Evolutionary conservation across 2,329 filamentous ascomycete species (phyloP), one percentile per base, ranked within the genome.

Genomic region (Ophiostoma sp.): DNA sequence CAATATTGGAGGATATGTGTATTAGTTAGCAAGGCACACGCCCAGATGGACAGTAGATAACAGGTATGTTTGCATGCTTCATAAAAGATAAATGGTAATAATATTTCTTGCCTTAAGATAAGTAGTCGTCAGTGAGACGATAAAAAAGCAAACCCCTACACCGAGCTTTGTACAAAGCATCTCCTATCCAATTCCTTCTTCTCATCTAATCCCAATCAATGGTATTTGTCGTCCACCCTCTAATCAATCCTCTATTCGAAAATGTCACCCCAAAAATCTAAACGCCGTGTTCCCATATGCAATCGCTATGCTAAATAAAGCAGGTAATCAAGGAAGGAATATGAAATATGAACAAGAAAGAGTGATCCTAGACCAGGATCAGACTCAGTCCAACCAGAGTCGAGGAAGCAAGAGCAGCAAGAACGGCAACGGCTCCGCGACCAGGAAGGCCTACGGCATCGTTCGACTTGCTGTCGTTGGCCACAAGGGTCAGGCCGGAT

Each of bases 271-370:
- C 19, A 2, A 55, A 69, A 31, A 33, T 33, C 17, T n/a, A 33
- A 48, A 68, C 42, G 64, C 64, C 39, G 17, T 19, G n/a, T 28
- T 25, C 61, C 61, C 42, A 68, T 17, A 69, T 69, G 66, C 66
- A 22, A 22, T 69, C 45, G 66, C 66, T 69, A 69, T 69, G 66
- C 66, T 25, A 33, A n/a, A 39, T 69, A 33, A 61, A 71, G 22
- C 25, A 48, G 12, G 36, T 45, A n/a, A 55, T n/a, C 50, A 63
- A 22, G 19, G 6, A 45, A 66, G 3, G 79, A 86, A 9, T 76
- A 79, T 39, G 42, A 57, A 45, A 25, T 28, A 48, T 52, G 36
- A 84, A 88, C 4, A 83, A 90, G 82, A 83, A 88, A 17, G 9
- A n/a, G 22, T 25, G 19, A 78, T 80, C 50, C 77, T 78, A 73